Percentiles rank a stretch among this genome's conserved stretches.
Evolutionary conservation across 257 asterid genomes (phyloP).

Genomic region (Capsicum rhomboideum): DNA sequence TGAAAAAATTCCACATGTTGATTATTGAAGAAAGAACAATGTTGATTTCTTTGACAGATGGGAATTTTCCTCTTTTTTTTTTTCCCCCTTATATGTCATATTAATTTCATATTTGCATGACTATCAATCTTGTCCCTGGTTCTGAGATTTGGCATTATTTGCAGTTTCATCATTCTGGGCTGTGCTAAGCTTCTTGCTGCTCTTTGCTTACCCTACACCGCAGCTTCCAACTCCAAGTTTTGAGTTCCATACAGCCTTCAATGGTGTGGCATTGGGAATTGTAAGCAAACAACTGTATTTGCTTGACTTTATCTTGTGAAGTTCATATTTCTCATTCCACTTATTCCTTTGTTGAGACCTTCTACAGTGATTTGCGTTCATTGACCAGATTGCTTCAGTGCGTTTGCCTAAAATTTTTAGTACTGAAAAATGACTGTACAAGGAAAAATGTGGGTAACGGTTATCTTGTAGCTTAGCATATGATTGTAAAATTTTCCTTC

Average conservation of each 20-base stretch:
- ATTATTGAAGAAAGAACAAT: neutral
- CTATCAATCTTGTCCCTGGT: neutral
- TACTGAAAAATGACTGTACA: neutral
- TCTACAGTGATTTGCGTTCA: neutral
- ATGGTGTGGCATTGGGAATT: slow-evolving; percentile 87
- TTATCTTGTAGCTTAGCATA: neutral
- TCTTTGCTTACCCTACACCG: slow-evolving; percentile 98
- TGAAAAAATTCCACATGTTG: neutral
- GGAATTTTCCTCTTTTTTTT: neutral
- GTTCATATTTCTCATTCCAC: neutral
- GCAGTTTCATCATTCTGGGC: slow-evolving; percentile 90
- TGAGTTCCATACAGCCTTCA: slow-evolving; percentile 86
- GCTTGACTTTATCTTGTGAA: neutral
- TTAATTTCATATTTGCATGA: neutral
- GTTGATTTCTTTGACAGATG: neutral
- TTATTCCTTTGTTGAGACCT: neutral
- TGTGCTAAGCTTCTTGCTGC: slow-evolving; percentile 69
- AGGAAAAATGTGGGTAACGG: neutral
- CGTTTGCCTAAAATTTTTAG: neutral
- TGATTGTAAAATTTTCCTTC: neutral
- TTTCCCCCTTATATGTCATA: neutral
- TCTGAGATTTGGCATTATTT: slow-evolving; percentile 9
- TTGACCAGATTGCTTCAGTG: neutral
- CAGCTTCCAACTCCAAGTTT: slow-evolving; percentile 88
- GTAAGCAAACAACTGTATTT: slow-evolving; percentile 36